Evolutionary conservation across 495 filamentous ascomycete genomes (phyloP).

Genomic region (Chlorociboria aeruginascens): DNA sequence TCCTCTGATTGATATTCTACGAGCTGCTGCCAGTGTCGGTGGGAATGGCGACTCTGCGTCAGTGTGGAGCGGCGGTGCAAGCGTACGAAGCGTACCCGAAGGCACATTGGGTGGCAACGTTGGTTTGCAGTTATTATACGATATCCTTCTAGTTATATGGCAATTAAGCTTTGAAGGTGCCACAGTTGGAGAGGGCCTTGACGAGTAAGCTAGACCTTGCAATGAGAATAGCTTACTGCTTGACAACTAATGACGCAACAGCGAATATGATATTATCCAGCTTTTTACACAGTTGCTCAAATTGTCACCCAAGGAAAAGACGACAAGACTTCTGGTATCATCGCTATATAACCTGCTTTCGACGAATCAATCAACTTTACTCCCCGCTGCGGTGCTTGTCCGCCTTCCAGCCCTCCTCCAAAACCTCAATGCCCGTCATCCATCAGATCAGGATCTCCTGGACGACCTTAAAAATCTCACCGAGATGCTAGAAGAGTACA

Average conservation of each 20-base stretch:
- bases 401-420: conserved; percentile 70
- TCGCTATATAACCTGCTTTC: conserved; percentile 77
- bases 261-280: conserved; percentile 83
- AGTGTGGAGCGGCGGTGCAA: conserved; percentile 50
- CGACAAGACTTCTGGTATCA: conserved; percentile 79
- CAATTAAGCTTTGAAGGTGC: conserved; percentile 86
- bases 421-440: conserved; percentile 70
- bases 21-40: conserved; percentile 57
- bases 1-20: conserved; percentile 74
- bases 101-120: conserved; percentile 66
- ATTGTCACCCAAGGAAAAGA: conserved; percentile 95
- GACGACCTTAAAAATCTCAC: conserved; percentile 70
- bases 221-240: background rate
- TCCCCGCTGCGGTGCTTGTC: conserved; percentile 70
- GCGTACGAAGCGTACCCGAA: conserved; percentile 41
- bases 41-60: conserved; percentile 58
- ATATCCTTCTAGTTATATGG: conserved; percentile 87
- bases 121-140: conserved; percentile 87
- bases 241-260: conserved; percentile 20
- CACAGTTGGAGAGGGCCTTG: conserved; percentile 72
- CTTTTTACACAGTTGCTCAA: conserved; percentile 84
- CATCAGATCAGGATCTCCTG: conserved; percentile 78
- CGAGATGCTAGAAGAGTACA: conserved; percentile 81
- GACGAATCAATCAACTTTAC: conserved; percentile 63
- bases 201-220: conserved; percentile 47